phyloP scores from a whole-genome alignment of 345 rosid species.

The Eutrema heterophyllum region DNA sequence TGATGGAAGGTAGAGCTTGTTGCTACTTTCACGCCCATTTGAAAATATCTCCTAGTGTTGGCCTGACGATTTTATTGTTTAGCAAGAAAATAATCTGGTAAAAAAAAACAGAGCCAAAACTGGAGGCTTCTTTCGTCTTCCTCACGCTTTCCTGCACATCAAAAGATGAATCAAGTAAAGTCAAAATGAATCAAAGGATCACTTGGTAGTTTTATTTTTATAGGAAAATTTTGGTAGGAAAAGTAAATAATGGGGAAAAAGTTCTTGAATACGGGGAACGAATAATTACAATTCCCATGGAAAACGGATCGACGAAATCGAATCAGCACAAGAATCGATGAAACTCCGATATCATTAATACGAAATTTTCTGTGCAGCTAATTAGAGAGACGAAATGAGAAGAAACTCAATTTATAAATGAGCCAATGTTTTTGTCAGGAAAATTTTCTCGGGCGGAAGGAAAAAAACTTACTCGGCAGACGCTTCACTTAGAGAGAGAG shows the following conservation, averaged over 20 bases:
- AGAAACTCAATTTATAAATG: constrained; percentile 28
- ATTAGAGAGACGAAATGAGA: neutral
- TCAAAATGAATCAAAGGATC: too few species aligned
- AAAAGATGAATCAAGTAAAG: too few species aligned
- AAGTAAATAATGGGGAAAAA: neutral
- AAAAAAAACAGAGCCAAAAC: too few species aligned
- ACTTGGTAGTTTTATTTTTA: neutral
- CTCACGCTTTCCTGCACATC: too few species aligned
- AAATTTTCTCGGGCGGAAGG: too few species aligned
- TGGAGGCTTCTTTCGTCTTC: too few species aligned
- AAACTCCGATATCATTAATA: neutral
- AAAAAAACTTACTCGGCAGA: too few species aligned
- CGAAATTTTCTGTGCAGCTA: neutral
- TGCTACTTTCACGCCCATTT: constrained; percentile 68
- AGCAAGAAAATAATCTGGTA: too few species aligned
- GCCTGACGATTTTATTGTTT: neutral
- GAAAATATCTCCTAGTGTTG: neutral
- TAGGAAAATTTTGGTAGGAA: too few species aligned
- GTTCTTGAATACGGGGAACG: neutral
- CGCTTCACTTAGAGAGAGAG: constrained; percentile 24
- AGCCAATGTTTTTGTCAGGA: neutral
- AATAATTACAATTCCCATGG: constrained; percentile 28
- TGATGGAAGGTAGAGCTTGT: constrained; percentile 44
- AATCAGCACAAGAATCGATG: constrained; percentile 19
- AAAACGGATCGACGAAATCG: constrained; percentile 33